phyloP scores from a whole-genome alignment of 75 land plant genomes.

The Pinus taeda region DNA sequence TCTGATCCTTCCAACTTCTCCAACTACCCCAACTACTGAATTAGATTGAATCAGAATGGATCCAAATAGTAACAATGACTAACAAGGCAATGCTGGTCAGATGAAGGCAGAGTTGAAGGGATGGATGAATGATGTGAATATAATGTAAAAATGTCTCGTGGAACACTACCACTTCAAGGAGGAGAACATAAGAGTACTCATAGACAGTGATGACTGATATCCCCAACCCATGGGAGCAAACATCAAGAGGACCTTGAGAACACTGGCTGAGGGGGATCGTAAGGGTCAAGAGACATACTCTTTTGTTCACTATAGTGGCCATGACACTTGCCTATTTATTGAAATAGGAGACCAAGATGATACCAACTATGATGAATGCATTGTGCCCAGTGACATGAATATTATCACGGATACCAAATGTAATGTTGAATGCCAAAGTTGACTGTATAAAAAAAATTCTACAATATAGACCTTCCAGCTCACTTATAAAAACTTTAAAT shows the following conservation, averaged over 20 bases:
- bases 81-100: too few relatives aligned
- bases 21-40: too few relatives aligned
- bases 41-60: too few relatives aligned
- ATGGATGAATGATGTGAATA: neutral
- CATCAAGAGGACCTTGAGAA: conserved; percentile 29
- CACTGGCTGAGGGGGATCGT: conserved; percentile 30
- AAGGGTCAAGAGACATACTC: conserved; percentile 52
- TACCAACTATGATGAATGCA: conserved; percentile 60
- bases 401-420: neutral
- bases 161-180: conserved; percentile 63
- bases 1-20: too few relatives aligned
- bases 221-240: conserved; percentile 75
- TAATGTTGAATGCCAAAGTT: too few relatives aligned
- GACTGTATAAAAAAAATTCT: too few relatives aligned
- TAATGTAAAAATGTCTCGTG: conserved; percentile 55
- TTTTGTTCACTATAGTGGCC: conserved; percentile 86
- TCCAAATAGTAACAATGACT: too few relatives aligned
- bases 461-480: too few relatives aligned
- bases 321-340: conserved; percentile 78
- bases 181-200: conserved; percentile 61
- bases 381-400: conserved; percentile 5
- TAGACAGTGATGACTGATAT: conserved; percentile 62
- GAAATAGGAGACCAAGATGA: conserved; percentile 86
- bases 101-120: too few relatives aligned
- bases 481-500: too few relatives aligned